These are phyloP conservation scores for Herpomyces periplanetae DNA, from an alignment of 2,329 filamentous ascomycete species.

Conservation along the genomic window DNA sequence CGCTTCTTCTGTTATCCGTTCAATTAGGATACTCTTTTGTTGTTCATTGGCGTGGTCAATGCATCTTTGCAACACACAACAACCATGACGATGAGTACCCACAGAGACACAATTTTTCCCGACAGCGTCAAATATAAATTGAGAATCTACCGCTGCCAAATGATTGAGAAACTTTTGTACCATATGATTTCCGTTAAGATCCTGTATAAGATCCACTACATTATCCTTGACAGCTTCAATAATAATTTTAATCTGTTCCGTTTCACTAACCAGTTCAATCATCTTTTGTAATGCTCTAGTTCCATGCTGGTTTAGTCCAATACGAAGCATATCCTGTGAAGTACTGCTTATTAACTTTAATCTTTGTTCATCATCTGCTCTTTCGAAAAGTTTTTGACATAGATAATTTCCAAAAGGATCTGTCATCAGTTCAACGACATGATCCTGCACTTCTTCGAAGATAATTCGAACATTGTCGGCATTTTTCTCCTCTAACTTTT, in stretches of 20 bases:
- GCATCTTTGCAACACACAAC: constrained; percentile 86
- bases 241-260: constrained; percentile 49
- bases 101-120: constrained; percentile 54
- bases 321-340: constrained; percentile 47
- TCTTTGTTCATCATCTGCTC: constrained; percentile 71
- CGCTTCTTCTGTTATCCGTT: constrained; percentile 56
- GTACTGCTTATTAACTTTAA: constrained; percentile 72
- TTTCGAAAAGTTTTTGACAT: constrained; percentile 89
- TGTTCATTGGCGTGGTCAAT: constrained; percentile 76
- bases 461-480: constrained; percentile 60
- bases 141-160: constrained; percentile 37
- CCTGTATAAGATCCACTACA: constrained; percentile 79
- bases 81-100: constrained; percentile 83
- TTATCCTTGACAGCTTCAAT: constrained; percentile 42
- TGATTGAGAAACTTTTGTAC: constrained; percentile 98
- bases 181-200: constrained; percentile 91
- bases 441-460: constrained; percentile 62
- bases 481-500: constrained; percentile 69
- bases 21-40: constrained; percentile 56
- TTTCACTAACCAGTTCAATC: constrained; percentile 78
- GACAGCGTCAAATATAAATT: constrained; percentile 91
- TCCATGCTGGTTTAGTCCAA: constrained; percentile 85
- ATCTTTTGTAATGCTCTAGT: constrained; percentile 93
- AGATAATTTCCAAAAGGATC: constrained; percentile 91
- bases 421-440: constrained; percentile 91